phyloP scores from a whole-genome alignment of 2,329 filamentous ascomycete genomes.

The Alternaria alternata region DNA sequence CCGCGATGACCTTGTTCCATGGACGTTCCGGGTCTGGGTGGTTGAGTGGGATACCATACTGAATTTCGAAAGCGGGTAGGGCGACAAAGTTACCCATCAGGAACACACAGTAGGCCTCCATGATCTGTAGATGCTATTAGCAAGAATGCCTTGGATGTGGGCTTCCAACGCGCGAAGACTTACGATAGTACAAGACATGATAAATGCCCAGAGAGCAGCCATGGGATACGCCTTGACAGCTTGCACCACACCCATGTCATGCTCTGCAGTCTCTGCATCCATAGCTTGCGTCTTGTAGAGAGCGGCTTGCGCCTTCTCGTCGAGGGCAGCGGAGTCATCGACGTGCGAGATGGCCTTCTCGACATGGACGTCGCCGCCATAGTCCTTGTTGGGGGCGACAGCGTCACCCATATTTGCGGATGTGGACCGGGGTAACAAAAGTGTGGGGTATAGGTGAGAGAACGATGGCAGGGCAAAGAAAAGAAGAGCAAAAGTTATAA shows the following conservation, averaged over 20 bases:
- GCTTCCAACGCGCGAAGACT: slow-evolving; percentile 25
- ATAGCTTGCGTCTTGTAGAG: slow-evolving; percentile 63
- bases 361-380: slow-evolving; percentile 19
- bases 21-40: neutral
- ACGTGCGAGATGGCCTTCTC: slow-evolving; percentile 36
- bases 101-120: slow-evolving; percentile 72
- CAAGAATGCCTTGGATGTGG: slow-evolving; percentile 1
- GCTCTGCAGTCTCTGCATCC: slow-evolving; percentile 64
- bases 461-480: slow-evolving; percentile 29
- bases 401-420: slow-evolving; percentile 35
- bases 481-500: slow-evolving; percentile 18
- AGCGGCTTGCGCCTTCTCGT: slow-evolving; percentile 51
- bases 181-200: slow-evolving; percentile 66
- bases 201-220: slow-evolving; percentile 64
- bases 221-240: slow-evolving; percentile 62
- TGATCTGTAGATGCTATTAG: slow-evolving; percentile 58
- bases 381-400: slow-evolving; percentile 31
- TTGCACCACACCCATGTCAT: slow-evolving; percentile 59
- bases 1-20: slow-evolving; percentile 53
- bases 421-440: slow-evolving; percentile 23
- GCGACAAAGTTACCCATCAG: slow-evolving; percentile 68
- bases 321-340: slow-evolving; percentile 29
- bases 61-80: slow-evolving; percentile 54
- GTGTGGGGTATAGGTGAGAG: slow-evolving; percentile 14
- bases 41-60: slow-evolving; percentile 55